Evolutionary conservation across 768 basidiomycete species (phyloP).

Genomic region (Suillus luteus): DNA sequence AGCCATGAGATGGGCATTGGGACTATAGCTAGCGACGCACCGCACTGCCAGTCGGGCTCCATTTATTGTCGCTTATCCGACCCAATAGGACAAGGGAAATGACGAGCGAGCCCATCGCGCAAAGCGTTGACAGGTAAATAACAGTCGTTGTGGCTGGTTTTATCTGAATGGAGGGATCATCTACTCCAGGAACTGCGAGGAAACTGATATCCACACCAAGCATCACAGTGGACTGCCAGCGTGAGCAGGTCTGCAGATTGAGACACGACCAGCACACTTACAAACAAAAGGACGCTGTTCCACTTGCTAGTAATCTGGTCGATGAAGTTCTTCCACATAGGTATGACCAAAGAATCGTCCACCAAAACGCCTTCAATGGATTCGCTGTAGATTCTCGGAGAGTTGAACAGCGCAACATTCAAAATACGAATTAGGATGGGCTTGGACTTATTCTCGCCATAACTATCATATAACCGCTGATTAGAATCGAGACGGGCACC

Average conservation of each 20-base stretch:
- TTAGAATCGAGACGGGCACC: slow-evolving; percentile 36
- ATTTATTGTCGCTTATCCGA: slow-evolving; percentile 34
- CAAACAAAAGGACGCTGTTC: slow-evolving; percentile 50
- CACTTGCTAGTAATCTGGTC: slow-evolving; percentile 44
- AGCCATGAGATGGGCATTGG: not conserved
- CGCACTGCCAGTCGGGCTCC: slow-evolving; percentile 26
- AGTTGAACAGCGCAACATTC: slow-evolving; percentile 41
- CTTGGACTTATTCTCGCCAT: not conserved
- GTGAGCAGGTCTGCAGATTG: not conserved
- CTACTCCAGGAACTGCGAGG: slow-evolving; percentile 49
- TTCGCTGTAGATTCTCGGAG: slow-evolving; percentile 45
- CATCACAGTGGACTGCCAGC: slow-evolving; percentile 47
- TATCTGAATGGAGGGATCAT: slow-evolving; percentile 6
- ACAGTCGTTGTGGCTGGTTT: slow-evolving; percentile 31
- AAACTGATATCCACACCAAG: slow-evolving; percentile 56
- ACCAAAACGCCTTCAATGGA: slow-evolving; percentile 46
- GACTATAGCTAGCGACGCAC: slow-evolving; percentile 25
- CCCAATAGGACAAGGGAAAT: slow-evolving; percentile 39
- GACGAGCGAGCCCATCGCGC: slow-evolving; percentile 38
- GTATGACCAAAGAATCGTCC: slow-evolving; percentile 41
- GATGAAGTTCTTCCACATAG: slow-evolving; percentile 44
- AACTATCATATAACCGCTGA: slow-evolving; percentile 25
- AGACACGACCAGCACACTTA: slow-evolving; percentile 25
- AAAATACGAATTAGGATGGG: not conserved
- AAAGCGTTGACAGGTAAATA: slow-evolving; percentile 41